Conservation (phyloP, 1,284 basidiomycete species). For the Cryptococcus amylolentus region DNA sequence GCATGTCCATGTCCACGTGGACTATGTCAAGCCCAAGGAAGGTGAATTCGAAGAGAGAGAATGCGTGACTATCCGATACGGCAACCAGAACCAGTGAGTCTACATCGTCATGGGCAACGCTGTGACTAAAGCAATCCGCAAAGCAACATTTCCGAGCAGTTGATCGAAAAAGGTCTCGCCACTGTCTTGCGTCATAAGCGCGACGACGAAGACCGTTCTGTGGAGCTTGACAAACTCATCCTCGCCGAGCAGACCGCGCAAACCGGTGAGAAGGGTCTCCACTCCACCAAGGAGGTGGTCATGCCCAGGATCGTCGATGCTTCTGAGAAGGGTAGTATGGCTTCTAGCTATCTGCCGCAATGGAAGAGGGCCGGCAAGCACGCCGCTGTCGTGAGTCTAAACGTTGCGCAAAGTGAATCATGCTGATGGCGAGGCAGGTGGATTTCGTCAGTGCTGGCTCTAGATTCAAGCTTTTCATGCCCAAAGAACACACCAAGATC, state of each 20-base stretch:
- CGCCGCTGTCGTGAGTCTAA: conserved; percentile 60
- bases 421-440: conserved; percentile 44
- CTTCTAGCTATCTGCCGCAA: conserved; percentile 77
- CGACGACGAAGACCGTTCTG: conserved; percentile 91
- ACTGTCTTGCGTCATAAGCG: conserved; percentile 85
- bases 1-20: conserved; percentile 72
- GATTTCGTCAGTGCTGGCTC: conserved; percentile 93
- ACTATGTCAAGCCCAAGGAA: conserved; percentile 87
- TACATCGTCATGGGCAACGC: neutral
- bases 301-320: conserved; percentile 74
- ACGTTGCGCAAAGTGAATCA: neutral
- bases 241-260: conserved; percentile 83
- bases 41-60: conserved; percentile 91
- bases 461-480: conserved; percentile 86
- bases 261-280: conserved; percentile 76
- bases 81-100: conserved; percentile 66
- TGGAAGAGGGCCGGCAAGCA: conserved; percentile 87
- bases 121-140: neutral
- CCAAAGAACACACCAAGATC: conserved; percentile 85
- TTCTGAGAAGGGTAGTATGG: conserved; percentile 76
- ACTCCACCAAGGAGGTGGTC: conserved; percentile 82
- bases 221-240: conserved; percentile 92
- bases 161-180: conserved; percentile 89
- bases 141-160: conserved; percentile 85
- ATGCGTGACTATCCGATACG: conserved; percentile 80